Percentiles rank a stretch among this genome's conserved stretches.
phyloP scores from a whole-genome alignment of 2,329 filamentous ascomycete species.

The Apiospora marii region DNA sequence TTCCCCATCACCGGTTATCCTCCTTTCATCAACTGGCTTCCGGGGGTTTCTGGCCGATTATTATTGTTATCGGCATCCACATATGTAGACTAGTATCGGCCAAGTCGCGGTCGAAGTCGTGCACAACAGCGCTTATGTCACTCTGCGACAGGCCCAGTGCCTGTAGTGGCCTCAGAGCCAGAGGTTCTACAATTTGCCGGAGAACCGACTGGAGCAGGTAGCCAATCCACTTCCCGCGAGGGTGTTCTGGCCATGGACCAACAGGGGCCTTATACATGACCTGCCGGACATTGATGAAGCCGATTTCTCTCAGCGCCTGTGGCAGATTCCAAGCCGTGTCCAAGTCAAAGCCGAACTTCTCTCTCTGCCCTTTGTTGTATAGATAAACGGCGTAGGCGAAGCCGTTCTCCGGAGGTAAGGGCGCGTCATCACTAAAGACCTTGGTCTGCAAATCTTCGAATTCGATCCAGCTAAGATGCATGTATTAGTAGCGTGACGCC shows the following conservation, averaged over 20 bases:
- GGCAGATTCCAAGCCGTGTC: constrained; percentile 26
- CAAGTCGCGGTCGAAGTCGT: constrained; percentile 22
- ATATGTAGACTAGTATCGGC: constrained; percentile 22
- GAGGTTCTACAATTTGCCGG: constrained; percentile 19
- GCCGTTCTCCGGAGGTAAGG: constrained; percentile 24
- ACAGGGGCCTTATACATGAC: constrained; percentile 34
- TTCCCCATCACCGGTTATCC: background rate
- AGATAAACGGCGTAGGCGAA: constrained; percentile 10
- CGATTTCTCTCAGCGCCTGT: constrained; percentile 29
- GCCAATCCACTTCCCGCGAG: constrained; percentile 28
- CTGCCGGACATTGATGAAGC: constrained; percentile 35
- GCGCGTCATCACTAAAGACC: constrained; percentile 44
- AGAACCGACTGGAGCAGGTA: constrained; percentile 25
- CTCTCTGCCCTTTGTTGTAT: constrained; percentile 15
- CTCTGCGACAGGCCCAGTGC: constrained; percentile 22
- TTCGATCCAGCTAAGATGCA: constrained; percentile 51
- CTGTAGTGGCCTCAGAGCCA: constrained; percentile 25
- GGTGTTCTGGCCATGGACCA: constrained; percentile 34
- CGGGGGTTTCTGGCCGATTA: background rate
- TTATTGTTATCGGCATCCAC: constrained; percentile 19
- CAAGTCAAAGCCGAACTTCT: constrained; percentile 24
- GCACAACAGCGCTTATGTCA: constrained; percentile 25
- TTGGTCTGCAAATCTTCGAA: constrained; percentile 46
- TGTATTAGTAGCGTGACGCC: constrained; percentile 32
- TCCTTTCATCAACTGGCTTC: background rate